Base-by-base conservation (phyloP, 495 filamentous ascomycete genomes). In the Penicillium verhagenii region DNA sequence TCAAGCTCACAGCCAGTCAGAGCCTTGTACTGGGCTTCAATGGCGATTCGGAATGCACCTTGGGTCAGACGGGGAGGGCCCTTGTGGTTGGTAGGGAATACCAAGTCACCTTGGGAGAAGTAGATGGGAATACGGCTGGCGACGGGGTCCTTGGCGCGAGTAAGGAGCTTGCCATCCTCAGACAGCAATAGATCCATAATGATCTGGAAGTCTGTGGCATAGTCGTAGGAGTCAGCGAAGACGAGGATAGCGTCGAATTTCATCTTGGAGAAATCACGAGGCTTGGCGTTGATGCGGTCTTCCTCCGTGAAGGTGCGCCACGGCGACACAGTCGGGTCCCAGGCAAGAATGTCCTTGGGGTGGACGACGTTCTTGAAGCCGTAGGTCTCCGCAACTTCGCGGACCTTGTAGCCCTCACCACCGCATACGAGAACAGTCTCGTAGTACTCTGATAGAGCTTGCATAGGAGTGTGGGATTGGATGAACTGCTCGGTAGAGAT, bases 391-490 rank as follows among this genome's bases (percentile, higher is more conserved):
- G 91, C 90, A 8, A 94, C 91, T 24, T 86, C 74, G 28, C 91
- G 84, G 72, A 91, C 92, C 70, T 90, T 94, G 77, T 91, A 90
- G 42, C 89, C 91, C 69, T 95, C 91, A 56, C 91, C 91, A 66
- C 91, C 91, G 35, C 91, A 82, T 18, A 96, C 90, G 3, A 96
- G 81, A 14, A 96, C 90, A 14, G 90, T 93, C 21, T 84, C 76
- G 73, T 92, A 94, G 66, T 86, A 86, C 68, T 83, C 79, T 13
- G 89, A 83, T 82, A 95, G 85, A 59, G 93, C 90, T 59, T 87
- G 84, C 88, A 97, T 96, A 35, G 92, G 92, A 40, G 92, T 96
- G 73, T 97, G 92, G 11, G 89, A 91, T 68, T 92, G 93, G 70
- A 96, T 92, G 78, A 96, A 95, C 66, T 95, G 92, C 54, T 88